Percentiles rank a stretch among this genome's conserved stretches.
phyloP scores from a whole-genome alignment of 2,329 filamentous ascomycete species.

The Apiospora kogelbergensis region DNA sequence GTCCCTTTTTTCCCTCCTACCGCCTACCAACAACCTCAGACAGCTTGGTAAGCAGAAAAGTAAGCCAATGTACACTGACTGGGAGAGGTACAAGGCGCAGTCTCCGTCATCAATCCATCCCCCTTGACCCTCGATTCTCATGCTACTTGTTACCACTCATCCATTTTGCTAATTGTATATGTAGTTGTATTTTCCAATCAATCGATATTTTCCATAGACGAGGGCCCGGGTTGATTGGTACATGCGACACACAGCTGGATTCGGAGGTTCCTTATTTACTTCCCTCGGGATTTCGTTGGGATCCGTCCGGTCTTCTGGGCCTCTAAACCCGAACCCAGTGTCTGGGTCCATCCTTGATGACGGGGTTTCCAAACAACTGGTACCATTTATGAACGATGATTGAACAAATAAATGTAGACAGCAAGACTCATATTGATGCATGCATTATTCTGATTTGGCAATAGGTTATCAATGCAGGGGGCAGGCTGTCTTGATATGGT shows the following conservation, averaged over 20 bases:
- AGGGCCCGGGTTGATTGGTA: not conserved
- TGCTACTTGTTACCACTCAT: not conserved
- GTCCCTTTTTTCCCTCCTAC: not conserved
- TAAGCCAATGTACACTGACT: not conserved
- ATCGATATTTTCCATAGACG: not conserved
- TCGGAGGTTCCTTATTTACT: not conserved
- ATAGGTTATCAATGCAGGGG: not conserved
- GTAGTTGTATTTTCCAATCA: no score
- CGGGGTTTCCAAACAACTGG: not conserved
- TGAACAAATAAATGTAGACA: no score
- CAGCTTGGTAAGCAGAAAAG: conserved; percentile 2
- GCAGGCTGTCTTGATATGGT: not conserved
- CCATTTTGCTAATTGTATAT: not conserved
- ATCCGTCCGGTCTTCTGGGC: not conserved
- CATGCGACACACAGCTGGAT: not conserved
- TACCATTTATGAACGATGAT: no score
- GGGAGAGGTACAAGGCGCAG: not conserved
- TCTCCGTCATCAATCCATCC: not conserved
- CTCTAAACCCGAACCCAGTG: not conserved
- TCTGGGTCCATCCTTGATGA: not conserved
- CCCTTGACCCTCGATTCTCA: not conserved
- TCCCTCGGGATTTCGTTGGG: not conserved
- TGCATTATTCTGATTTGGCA: not conserved
- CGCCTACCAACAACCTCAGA: not conserved
- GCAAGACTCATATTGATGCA: not conserved